Evolutionary conservation across 106 monocot species (phyloP).

Genomic region (Acorus calamus): DNA sequence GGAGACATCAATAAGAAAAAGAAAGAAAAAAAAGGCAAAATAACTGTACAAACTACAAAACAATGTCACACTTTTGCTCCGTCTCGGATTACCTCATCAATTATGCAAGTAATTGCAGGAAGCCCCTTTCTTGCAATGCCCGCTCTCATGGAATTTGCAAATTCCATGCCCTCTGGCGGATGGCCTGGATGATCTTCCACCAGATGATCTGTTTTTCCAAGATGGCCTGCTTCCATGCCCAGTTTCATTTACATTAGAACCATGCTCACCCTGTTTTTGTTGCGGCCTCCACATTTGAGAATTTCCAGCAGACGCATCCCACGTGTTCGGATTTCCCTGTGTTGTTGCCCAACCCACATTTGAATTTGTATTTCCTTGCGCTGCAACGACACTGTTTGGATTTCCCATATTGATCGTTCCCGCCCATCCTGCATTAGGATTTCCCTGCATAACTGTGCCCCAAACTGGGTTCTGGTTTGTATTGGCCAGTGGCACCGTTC

Average conservation of each 20-base stretch:
- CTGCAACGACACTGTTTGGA: constrained; percentile 1
- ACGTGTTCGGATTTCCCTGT: too few species aligned
- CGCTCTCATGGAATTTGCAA: constrained; percentile 63
- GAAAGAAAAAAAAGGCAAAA: too few species aligned
- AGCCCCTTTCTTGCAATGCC: constrained; percentile 70
- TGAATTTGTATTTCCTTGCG: constrained; percentile 21
- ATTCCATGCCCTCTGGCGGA: constrained; percentile 33
- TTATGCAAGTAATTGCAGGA: constrained; percentile 59
- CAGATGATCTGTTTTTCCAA: constrained; percentile 7
- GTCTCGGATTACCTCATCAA: constrained; percentile 7
- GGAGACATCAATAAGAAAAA: too few species aligned
- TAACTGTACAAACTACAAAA: too few species aligned
- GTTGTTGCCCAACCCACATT: constrained; percentile 2
- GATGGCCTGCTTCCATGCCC: constrained; percentile 15
- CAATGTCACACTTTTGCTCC: too few species aligned
- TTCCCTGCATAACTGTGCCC: constrained; percentile 10
- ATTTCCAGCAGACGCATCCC: constrained; percentile 18
- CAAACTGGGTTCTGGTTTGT: constrained; percentile 6
- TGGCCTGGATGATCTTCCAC: constrained; percentile 19
- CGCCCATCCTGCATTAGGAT: constrained; percentile 4
- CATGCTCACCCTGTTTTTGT: constrained; percentile 8
- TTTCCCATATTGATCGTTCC: not conserved
- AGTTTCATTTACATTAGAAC: constrained; percentile 5
- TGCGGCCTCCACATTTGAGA: constrained; percentile 8
- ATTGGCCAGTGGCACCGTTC: constrained; percentile 13